Conservation (phyloP, 371 early-diverging fungal species). For the Globomyces sp. region DNA sequence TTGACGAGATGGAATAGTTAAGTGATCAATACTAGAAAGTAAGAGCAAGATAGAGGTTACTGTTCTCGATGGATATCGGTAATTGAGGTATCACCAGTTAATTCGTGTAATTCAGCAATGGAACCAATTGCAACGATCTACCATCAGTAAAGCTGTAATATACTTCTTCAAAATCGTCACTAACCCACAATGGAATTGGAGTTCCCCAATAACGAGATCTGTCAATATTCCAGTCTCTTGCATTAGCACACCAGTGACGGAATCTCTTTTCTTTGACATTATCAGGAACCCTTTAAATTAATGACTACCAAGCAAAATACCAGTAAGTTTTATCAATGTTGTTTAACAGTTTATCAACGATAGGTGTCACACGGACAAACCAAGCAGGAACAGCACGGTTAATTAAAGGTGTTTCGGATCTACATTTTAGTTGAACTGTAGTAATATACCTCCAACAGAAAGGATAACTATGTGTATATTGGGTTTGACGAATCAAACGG, state of each 20-base stretch:
- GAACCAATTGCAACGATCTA: conserved; percentile 92
- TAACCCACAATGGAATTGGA: conserved; percentile 99
- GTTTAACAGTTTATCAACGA: conserved; percentile 81
- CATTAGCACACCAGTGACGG: conserved; percentile 98
- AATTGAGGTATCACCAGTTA: conserved; percentile 82
- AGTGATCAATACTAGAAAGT: conserved; percentile 79
- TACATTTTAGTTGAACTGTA: conserved; percentile 78
- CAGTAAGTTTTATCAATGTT: conserved; percentile 93
- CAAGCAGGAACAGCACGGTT: conserved; percentile 99
- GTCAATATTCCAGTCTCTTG: conserved; percentile 99
- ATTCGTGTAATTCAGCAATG: conserved; percentile 89
- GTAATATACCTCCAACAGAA: conserved; percentile 65
- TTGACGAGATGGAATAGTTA: conserved; percentile 93
- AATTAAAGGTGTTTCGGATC: conserved; percentile 99
- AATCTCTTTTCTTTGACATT: conserved; percentile 98
- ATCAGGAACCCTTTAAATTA: conserved; percentile 69
- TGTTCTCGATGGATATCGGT: conserved; percentile 98
- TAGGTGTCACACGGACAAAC: conserved; percentile 95
- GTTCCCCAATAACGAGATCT: conserved; percentile 99
- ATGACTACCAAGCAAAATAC: conserved; percentile 34
- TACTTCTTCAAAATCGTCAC: conserved; percentile 84
- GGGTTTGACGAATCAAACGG: conserved; percentile 87
- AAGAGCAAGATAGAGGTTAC: conserved; percentile 5
- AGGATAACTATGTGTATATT: conserved; percentile 69
- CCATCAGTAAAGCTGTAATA: no score